Conservation (phyloP, 805 yeast genomes). For the Vanderwaltozyma verrucispora region DNA sequence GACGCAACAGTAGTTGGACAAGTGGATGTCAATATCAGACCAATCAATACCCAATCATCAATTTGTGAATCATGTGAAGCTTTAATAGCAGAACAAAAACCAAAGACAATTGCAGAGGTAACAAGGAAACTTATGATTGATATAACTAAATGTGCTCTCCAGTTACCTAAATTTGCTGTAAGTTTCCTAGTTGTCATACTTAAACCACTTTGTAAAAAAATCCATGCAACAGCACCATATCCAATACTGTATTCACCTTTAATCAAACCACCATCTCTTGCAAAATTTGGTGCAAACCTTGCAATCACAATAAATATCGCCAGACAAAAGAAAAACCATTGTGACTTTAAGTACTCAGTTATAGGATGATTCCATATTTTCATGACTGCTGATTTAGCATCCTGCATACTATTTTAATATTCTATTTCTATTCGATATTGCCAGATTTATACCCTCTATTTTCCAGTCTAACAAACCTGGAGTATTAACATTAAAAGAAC, state of each 20-base stretch:
- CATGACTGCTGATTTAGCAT: no score
- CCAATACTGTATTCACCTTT: conserved; percentile 67
- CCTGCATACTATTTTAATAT: no score
- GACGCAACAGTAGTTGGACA: conserved; percentile 91
- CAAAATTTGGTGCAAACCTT: conserved; percentile 69
- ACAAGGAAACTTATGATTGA: conserved; percentile 58
- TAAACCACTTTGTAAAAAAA: conserved; percentile 72
- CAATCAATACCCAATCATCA: conserved; percentile 69
- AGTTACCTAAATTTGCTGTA: conserved; percentile 51
- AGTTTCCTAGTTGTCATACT: conserved; percentile 61
- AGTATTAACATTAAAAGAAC: no score
- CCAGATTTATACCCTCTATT: no score
- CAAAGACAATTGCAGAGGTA: conserved; percentile 62
- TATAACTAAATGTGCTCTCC: conserved; percentile 77
- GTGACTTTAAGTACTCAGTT: conserved; percentile 24
- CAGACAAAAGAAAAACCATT: conserved; percentile 70
- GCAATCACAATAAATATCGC: conserved; percentile 71
- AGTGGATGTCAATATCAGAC: conserved; percentile 70
- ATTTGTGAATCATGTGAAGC: conserved; percentile 48
- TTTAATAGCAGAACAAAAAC: conserved; percentile 57
- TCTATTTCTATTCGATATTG: no score
- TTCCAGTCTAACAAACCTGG: no score
- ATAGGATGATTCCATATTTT: conserved; percentile 16
- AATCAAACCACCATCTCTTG: conserved; percentile 70
- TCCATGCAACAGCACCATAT: conserved; percentile 80